Base-by-base conservation (phyloP, 2,329 filamentous ascomycete genomes). In the Oidium heveae region DNA sequence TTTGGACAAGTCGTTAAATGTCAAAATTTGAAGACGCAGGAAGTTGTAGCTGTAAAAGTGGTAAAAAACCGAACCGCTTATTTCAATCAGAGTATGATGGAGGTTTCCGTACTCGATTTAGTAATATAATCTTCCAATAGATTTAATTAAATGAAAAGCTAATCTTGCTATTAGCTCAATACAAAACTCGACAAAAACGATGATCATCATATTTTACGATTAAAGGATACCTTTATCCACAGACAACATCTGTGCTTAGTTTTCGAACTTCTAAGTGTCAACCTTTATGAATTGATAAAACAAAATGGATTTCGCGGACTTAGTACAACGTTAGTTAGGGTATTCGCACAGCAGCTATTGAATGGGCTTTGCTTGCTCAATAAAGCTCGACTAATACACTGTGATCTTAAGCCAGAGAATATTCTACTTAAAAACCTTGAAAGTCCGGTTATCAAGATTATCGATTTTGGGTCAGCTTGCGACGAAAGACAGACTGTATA, bases 71-170 rank as follows among this genome's bases (percentile, higher is more conserved):
- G 89, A 63, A 98, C 91, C 1, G 91, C 91, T 39, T 98, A 98
- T 68, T 98, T 98, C 72, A 98, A 98, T 66, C 91, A 98, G 68
- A 96, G 91, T 68, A 98, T 98, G 91, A 98, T 98, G 91, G 91
- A 98, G 66, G 91, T 98, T 34, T 98, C 91, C 1, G 91, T 98
- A 24, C 74, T 98, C 56, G 91, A 98, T 68, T 66, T 98, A 74
- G 86, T 93, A 74, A 56, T 77, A 61, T 15, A 18, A 32, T 44
- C 22, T n/a, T 13, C 13, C n/a, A 54, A n/a, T 41, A 15, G 41
- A 18, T n/a, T 20, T 49, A 24, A 52, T 13, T 12, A 49, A 20
- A 47, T 56, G 22, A 13, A 43, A n/a, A 24, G 10, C 55, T 41
- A 36, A 54, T 47, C 16, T 5, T 39, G 44, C 59, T 37, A 52